phyloP scores from a whole-genome alignment of 2,329 filamentous ascomycete genomes.

The Escovopsis weberi region DNA sequence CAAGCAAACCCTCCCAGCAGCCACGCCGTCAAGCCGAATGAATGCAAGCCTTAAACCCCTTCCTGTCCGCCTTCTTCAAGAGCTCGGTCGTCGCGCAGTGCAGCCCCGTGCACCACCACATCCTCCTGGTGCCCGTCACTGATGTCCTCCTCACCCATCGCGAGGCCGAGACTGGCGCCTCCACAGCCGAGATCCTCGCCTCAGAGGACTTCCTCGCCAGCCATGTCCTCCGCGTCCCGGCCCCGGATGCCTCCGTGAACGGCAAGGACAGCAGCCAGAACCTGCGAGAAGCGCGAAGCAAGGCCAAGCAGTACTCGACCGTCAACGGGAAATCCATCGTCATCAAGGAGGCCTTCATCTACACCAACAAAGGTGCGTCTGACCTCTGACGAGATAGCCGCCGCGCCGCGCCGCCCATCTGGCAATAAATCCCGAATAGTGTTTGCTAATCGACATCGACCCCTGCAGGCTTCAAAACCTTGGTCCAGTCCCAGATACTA shows the following conservation, averaged over 20 bases:
- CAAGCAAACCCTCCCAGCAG: conserved; percentile 7
- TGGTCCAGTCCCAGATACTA: conserved; percentile 79
- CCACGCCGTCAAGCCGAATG: conserved; percentile 21
- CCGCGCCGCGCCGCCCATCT: too few species aligned
- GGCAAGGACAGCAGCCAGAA: conserved; percentile 45
- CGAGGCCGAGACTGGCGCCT: conserved; percentile 70
- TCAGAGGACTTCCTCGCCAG: conserved; percentile 93
- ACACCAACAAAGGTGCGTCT: conserved; percentile 77
- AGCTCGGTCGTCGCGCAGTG: conserved; percentile 88
- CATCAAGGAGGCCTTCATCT: conserved; percentile 83
- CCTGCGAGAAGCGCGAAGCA: conserved; percentile 74
- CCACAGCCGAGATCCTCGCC: conserved; percentile 65
- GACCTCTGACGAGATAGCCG: too few species aligned
- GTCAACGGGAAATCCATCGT: conserved; percentile 90
- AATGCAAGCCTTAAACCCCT: conserved; percentile 98
- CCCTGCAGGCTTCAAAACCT: conserved; percentile 64
- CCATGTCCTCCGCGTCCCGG: conserved; percentile 81
- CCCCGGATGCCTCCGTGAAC: conserved; percentile 31
- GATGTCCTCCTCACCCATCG: conserved; percentile 78
- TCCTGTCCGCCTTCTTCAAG: conserved; percentile 96
- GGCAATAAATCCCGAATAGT: too few species aligned
- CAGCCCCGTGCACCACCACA: conserved; percentile 77
- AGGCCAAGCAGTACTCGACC: conserved; percentile 88
- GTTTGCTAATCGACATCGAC: conserved; percentile 10
- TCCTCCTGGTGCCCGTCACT: conserved; percentile 85